Base-by-base conservation (phyloP, 225 moss, liverwort and hornwort genomes). In the Sphagnum contortum region DNA sequence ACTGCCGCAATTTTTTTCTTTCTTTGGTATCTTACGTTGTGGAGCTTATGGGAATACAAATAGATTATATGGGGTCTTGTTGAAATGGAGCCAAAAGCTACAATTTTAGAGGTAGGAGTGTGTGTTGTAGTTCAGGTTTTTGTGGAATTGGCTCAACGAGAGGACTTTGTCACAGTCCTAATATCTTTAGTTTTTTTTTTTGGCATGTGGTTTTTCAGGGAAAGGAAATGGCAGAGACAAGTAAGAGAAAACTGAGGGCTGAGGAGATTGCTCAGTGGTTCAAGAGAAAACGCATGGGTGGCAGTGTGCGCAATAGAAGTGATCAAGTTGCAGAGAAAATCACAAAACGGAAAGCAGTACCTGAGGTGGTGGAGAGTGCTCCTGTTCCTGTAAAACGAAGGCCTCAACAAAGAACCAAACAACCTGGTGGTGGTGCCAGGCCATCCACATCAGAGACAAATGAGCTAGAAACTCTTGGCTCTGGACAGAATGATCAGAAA, bases 181-280 rank as follows among this genome's bases (percentile, higher is more conserved):
- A 29, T 29, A 29, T 29, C 29, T 29, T 29, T 29, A 29, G 29
- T 29, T 29, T 52, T 52, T 61, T 45, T 70, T 78, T 76, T 89
- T 88, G 82, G 86, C 67, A 63, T 80, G 62, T 29, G 29, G 29
- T 0, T 61, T 71, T 80, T 68, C 80, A 70, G 67, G 68, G 61
- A 57, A 78, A 80, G 64, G 68, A 59, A 50, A 74, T 48, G 57
- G 78, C 72, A 54, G 86, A 90, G 66, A 72, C 70, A 44, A 82
- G 61, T 60, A 86, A 74, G 82, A 86, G 60, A 70, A 88, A 88
- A 79, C 82, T 81, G 11, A 93, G 84, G 82, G 88, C 90, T 54
- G 75, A 84, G 66, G 88, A 84, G 71, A 79, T 93, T 49, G 93
- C 93, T 0, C 79, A 90, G 66, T 87, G 88, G 86, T 82, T 90